Evolutionary conservation across 164 flowering plant genomes (phyloP).

Genomic region (Liriodendron chinense): DNA sequence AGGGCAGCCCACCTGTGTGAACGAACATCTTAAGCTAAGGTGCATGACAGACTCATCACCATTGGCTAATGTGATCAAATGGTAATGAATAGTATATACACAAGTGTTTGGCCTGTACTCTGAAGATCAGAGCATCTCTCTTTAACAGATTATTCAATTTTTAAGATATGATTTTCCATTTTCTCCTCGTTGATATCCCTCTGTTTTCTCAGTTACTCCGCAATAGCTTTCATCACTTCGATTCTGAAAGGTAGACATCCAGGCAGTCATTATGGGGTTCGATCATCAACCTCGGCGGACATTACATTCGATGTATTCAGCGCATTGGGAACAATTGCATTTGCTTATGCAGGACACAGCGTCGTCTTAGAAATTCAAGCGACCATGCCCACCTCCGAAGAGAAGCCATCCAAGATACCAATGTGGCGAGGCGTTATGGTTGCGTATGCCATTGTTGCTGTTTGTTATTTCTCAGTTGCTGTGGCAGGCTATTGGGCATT

Average conservation of each 20-base stretch:
- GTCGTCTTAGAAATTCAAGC: constrained; percentile 41
- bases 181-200: neutral
- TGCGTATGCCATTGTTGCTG: constrained; percentile 30
- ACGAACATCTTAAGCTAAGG: no score
- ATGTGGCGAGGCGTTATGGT: constrained; percentile 35
- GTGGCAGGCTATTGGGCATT: constrained; percentile 28
- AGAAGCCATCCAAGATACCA: constrained; percentile 26
- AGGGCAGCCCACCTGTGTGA: no score
- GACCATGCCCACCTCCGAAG: constrained; percentile 31
- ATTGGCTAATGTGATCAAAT: no score
- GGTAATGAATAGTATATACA: no score
- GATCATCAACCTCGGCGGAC: constrained; percentile 16
- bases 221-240: constrained; percentile 28
- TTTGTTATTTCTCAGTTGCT: constrained; percentile 33
- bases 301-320: constrained; percentile 22
- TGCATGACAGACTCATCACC: no score
- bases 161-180: neutral
- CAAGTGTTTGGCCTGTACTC: no score
- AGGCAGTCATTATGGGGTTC: neutral
- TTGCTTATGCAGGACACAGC: constrained; percentile 36
- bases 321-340: constrained; percentile 26
- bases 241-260: constrained; percentile 15
- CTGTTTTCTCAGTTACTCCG: constrained; percentile 27
- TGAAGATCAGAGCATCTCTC: no score
- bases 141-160: no score